Percentiles rank a stretch among this genome's conserved stretches.
Evolutionary conservation across 768 basidiomycete species (phyloP).

Genomic region (Infundibulicybe gibba): DNA sequence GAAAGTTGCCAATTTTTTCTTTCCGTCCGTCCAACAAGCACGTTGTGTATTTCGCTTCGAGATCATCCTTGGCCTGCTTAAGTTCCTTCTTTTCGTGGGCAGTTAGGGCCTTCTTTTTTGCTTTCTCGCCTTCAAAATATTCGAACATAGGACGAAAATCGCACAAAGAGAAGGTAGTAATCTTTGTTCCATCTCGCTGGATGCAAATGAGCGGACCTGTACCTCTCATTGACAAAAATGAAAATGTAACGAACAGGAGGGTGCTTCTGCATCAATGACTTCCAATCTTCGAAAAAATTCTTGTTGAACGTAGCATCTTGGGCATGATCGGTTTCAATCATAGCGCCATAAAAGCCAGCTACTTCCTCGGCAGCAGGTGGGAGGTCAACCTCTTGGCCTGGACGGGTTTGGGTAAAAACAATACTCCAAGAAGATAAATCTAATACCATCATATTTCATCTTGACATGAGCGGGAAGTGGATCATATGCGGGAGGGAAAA

Average conservation of each 20-base stretch:
- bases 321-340: slow-evolving; percentile 91
- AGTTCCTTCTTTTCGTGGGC: slow-evolving; percentile 86
- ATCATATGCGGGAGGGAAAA: slow-evolving; percentile 95
- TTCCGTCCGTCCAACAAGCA: slow-evolving; percentile 95
- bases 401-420: slow-evolving; percentile 7
- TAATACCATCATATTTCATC: slow-evolving; percentile 92
- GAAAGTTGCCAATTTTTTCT: slow-evolving; percentile 98
- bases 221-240: not conserved
- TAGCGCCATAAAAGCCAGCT: slow-evolving; percentile 91
- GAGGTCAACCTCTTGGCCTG: slow-evolving; percentile 78
- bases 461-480: slow-evolving; percentile 78
- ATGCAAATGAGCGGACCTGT: slow-evolving; percentile 7
- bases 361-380: slow-evolving; percentile 92
- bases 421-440: slow-evolving; percentile 1
- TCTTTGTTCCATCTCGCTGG: slow-evolving; percentile 70
- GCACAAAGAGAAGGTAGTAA: slow-evolving; percentile 74
- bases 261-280: slow-evolving; percentile 67
- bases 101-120: slow-evolving; percentile 86
- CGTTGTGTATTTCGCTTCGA: slow-evolving; percentile 80
- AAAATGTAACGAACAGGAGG: slow-evolving; percentile 65
- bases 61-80: slow-evolving; percentile 80
- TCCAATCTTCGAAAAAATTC: slow-evolving; percentile 96
- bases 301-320: slow-evolving; percentile 84
- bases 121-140: slow-evolving; percentile 88
- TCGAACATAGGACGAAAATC: slow-evolving; percentile 96